phyloP scores from a whole-genome alignment of 768 basidiomycete genomes.

The Pisolithus marmoratus region DNA sequence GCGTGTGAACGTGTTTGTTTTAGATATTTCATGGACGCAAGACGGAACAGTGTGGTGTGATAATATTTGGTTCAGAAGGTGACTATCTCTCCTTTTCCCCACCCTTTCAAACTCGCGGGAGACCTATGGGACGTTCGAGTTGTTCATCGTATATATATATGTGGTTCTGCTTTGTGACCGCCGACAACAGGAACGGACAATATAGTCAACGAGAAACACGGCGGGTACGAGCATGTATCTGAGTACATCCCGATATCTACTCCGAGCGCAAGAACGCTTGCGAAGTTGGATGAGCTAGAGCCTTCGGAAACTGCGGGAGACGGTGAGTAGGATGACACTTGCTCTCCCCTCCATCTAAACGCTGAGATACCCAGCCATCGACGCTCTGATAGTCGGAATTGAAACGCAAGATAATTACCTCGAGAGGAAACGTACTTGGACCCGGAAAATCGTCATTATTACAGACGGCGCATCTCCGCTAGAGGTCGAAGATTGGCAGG shows the following conservation, averaged over 20 bases:
- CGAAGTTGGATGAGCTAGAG: slow-evolving; percentile 55
- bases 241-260: slow-evolving; percentile 67
- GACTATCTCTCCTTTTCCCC: neutral
- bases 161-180: neutral
- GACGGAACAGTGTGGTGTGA: slow-evolving; percentile 90
- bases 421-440: slow-evolving; percentile 73
- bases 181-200: slow-evolving; percentile 54
- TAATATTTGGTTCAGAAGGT: slow-evolving; percentile 84
- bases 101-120: no score
- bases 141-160: no score
- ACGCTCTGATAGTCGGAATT: slow-evolving; percentile 81
- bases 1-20: neutral
- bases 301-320: slow-evolving; percentile 59
- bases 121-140: no score
- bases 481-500: slow-evolving; percentile 72
- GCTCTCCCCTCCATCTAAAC: neutral
- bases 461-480: slow-evolving; percentile 82
- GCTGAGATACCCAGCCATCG: slow-evolving; percentile 51
- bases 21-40: slow-evolving; percentile 90
- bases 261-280: slow-evolving; percentile 60
- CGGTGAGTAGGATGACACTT: slow-evolving; percentile 38
- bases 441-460: slow-evolving; percentile 73
- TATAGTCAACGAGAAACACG: slow-evolving; percentile 49
- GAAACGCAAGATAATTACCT: slow-evolving; percentile 72
- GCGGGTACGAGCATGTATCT: slow-evolving; percentile 68